Conservation (phyloP, 2,329 filamentous ascomycete species). For the Arachnomyces sp. region DNA sequence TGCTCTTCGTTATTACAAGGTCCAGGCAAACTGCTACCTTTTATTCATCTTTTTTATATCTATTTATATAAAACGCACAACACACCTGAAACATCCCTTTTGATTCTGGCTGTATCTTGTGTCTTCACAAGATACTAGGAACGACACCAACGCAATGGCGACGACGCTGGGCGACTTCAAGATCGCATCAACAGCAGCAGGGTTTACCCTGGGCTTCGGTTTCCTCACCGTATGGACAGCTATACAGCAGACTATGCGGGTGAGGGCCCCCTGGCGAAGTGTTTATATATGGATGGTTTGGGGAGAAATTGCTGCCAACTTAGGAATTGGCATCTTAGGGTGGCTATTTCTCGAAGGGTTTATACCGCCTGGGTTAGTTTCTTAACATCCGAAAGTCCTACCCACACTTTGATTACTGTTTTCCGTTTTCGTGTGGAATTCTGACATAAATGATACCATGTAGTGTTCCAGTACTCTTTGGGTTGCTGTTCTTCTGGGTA, state of each 20-base stretch:
- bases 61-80: no score
- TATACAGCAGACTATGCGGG: slow-evolving; percentile 27
- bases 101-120: no score
- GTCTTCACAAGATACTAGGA: no score
- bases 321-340: slow-evolving; percentile 36
- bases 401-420: no score
- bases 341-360: slow-evolving; percentile 27
- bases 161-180: slow-evolving; percentile 16
- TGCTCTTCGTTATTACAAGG: no score
- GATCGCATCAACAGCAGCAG: slow-evolving; percentile 28
- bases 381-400: no score
- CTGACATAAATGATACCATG: background rate
- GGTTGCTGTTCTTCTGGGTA: slow-evolving; percentile 5
- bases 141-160: slow-evolving; percentile 3
- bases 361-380: slow-evolving; percentile 23
- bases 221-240: slow-evolving; percentile 35
- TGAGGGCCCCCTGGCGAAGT: slow-evolving; percentile 27
- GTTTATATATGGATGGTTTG: slow-evolving; percentile 44
- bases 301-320: slow-evolving; percentile 38
- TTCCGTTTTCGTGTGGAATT: no score
- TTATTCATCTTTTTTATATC: no score
- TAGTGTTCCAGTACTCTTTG: slow-evolving; percentile 6
- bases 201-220: slow-evolving; percentile 37
- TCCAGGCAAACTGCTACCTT: no score
- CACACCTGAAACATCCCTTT: no score